Evolutionary conservation across 2,329 filamentous ascomycete species (phyloP).

Genomic region (Rhexocercosporidium sp.): DNA sequence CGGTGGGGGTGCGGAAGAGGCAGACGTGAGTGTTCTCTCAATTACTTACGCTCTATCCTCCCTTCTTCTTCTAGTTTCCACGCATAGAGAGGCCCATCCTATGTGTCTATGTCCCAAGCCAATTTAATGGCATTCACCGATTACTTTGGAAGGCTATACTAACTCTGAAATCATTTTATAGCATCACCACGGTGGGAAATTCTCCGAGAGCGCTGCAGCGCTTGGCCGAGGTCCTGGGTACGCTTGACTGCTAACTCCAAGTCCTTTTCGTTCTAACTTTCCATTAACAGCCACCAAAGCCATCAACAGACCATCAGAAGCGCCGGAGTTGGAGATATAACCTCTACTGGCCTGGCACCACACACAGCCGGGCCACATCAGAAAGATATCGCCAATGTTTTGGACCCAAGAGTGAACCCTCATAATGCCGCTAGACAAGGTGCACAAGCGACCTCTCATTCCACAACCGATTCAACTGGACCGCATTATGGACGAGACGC

Average conservation of each 20-base stretch:
- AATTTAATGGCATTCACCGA: too few species aligned
- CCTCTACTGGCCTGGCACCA: constrained; percentile 9
- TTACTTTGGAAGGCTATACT: too few species aligned
- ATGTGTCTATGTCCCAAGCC: too few species aligned
- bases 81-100: too few species aligned
- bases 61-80: too few species aligned
- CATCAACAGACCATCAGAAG: constrained; percentile 7
- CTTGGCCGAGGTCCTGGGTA: constrained; percentile 16
- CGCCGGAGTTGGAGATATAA: not conserved
- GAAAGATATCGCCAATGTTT: constrained; percentile 8
- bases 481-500: constrained; percentile 32
- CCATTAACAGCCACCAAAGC: not conserved
- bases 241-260: not conserved
- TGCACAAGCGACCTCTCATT: not conserved
- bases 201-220: constrained; percentile 5
- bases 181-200: constrained; percentile 24
- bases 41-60: too few species aligned
- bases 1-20: constrained; percentile 38
- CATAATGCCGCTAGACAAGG: constrained; percentile 2
- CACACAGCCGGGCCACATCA: constrained; percentile 10
- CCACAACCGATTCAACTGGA: constrained; percentile 22
- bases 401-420: constrained; percentile 8
- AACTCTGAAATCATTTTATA: too few species aligned
- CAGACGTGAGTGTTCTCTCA: constrained; percentile 10
- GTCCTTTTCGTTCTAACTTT: not conserved